These are phyloP conservation scores for Saccharomyces pastorianus DNA, from an alignment of 1,139 yeast species.

Conservation along the genomic window DNA sequence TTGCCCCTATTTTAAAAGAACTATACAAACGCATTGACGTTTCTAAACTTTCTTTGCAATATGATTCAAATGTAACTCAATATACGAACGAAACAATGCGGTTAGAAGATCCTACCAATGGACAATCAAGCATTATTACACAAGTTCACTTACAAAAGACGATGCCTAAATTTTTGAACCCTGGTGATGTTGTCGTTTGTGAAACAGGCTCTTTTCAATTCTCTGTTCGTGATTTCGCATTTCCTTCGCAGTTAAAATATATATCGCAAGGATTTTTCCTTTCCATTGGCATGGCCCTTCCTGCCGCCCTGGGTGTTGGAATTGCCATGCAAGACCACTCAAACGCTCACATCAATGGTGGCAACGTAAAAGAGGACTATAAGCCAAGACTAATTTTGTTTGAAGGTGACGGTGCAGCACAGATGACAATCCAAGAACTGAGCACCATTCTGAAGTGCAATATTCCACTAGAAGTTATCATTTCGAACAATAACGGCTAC, in stretches of 20 bases:
- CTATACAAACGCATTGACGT: conserved; percentile 34
- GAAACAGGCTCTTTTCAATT: conserved; percentile 79
- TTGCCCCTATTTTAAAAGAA: conserved; percentile 40
- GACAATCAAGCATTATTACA: conserved; percentile 13
- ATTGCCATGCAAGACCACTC: conserved; percentile 53
- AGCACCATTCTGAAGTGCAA: conserved; percentile 57
- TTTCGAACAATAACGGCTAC: conserved; percentile 78
- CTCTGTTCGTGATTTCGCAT: conserved; percentile 52
- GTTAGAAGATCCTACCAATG: conserved; percentile 19
- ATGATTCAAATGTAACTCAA: conserved; percentile 8
- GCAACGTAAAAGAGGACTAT: conserved; percentile 33
- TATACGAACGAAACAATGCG: conserved; percentile 11
- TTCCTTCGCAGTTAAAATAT: conserved; percentile 45
- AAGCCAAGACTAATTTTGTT: conserved; percentile 50
- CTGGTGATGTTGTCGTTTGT: conserved; percentile 57
- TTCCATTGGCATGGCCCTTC: conserved; percentile 81
- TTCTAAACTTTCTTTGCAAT: conserved; percentile 23
- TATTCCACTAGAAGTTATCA: conserved; percentile 54
- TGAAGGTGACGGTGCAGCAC: conserved; percentile 90
- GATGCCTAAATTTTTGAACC: conserved; percentile 33
- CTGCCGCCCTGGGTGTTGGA: conserved; percentile 74
- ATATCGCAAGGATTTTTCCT: conserved; percentile 67
- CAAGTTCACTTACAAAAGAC: conserved; percentile 17
- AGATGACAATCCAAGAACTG: conserved; percentile 80
- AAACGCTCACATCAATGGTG: conserved; percentile 13